Conservation (phyloP, 2,329 filamentous ascomycete genomes). For the Fulvia fulva region DNA sequence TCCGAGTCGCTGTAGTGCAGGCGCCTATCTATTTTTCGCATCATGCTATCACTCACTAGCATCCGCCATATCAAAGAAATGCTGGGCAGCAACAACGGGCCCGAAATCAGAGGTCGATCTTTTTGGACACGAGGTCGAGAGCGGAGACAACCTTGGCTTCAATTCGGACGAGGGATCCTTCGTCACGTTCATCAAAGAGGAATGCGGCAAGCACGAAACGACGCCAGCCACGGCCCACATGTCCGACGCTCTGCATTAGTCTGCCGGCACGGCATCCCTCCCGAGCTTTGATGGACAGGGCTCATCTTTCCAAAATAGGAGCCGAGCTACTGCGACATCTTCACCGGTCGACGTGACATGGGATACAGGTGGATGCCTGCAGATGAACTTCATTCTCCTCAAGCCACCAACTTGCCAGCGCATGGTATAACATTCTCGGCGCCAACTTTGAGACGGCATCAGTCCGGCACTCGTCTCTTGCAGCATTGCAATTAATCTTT, state of each 20-base stretch:
- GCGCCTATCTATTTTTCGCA: not conserved
- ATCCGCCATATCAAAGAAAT: not conserved
- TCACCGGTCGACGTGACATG: constrained; percentile 6
- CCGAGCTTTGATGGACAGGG: not conserved
- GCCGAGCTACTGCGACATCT: constrained; percentile 8
- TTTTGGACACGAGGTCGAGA: not conserved
- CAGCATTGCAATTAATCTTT: not conserved
- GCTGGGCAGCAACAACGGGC: not conserved
- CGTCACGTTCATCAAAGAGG: not conserved
- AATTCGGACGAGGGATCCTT: not conserved
- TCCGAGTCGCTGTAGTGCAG: not conserved
- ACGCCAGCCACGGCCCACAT: constrained; percentile 4
- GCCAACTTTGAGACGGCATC: not conserved
- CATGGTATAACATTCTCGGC: not conserved
- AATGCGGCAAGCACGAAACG: not conserved
- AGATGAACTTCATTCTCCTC: not conserved
- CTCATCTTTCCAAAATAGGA: not conserved
- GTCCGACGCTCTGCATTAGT: not conserved
- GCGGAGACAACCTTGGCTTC: not conserved
- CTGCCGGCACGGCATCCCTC: constrained; percentile 3
- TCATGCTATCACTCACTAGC: not conserved
- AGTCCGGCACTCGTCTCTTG: not conserved
- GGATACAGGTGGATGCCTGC: not conserved
- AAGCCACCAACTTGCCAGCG: constrained; percentile 4
- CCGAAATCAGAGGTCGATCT: not conserved